A percentile compares a stretch with the other conserved stretches of the same genome.
Evolutionary conservation across 108 stramenopile genomes (phyloP).

Genomic region (Skeletonema menzelii): DNA sequence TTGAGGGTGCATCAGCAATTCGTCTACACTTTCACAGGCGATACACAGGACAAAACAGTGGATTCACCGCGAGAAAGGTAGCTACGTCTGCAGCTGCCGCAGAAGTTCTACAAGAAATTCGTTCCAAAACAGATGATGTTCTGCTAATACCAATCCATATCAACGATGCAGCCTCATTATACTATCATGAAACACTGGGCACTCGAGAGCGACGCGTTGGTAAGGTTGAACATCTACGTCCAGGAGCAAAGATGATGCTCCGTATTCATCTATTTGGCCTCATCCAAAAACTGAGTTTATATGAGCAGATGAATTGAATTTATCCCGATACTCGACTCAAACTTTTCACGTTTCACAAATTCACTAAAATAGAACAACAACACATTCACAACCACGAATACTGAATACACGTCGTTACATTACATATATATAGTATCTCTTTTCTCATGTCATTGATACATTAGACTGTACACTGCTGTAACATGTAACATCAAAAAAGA

Average conservation of each 20-base stretch:
- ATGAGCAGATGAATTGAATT: conserved; percentile 28
- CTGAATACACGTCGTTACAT: neutral
- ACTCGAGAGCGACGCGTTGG: neutral
- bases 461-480: neutral
- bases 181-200: conserved; percentile 10
- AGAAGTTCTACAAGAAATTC: conserved; percentile 38
- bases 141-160: conserved; percentile 23
- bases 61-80: neutral
- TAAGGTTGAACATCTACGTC: conserved; percentile 7
- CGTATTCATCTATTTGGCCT: conserved; percentile 39
- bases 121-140: conserved; percentile 16
- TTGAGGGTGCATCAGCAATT: conserved; percentile 40
- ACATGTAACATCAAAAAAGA: neutral
- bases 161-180: conserved; percentile 35
- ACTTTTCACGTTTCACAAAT: neutral
- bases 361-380: neutral
- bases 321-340: neutral
- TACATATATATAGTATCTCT: neutral
- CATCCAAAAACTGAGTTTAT: conserved; percentile 30
- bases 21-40: conserved; percentile 30
- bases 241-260: conserved; percentile 49
- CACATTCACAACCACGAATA: neutral
- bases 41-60: neutral
- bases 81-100: conserved; percentile 19
- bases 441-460: neutral